Conservation (phyloP, 257 asterid species). For the Fraxinus excelsior region DNA sequence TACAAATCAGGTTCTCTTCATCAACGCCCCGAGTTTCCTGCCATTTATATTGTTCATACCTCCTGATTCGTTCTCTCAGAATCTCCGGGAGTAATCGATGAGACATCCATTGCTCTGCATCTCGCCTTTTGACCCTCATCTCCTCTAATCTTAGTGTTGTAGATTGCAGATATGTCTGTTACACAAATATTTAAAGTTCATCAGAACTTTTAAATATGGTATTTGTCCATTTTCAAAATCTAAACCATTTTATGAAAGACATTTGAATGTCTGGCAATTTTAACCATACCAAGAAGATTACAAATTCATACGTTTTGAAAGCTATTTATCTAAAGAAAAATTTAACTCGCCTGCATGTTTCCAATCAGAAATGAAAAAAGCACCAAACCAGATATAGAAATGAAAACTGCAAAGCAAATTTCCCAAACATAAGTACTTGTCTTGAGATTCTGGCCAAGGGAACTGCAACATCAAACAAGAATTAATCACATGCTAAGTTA, state of each 20-base stretch:
- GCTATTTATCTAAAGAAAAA: neutral
- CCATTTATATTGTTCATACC: constrained; percentile 96
- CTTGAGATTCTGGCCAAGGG: constrained; percentile 97
- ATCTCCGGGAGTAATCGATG: constrained; percentile 91
- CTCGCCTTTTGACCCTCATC: constrained; percentile 98
- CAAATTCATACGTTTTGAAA: neutral
- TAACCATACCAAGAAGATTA: neutral
- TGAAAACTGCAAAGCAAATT: constrained; percentile 88
- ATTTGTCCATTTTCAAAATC: neutral
- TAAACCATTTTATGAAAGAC: constrained; percentile 1
- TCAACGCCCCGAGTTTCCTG: constrained; percentile 98
- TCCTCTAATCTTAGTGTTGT: constrained; percentile 94
- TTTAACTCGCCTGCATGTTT: constrained; percentile 81
- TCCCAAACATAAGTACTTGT: constrained; percentile 96
- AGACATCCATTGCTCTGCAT: constrained; percentile 99
- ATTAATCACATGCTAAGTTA: constrained; percentile 18
- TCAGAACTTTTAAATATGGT: neutral
- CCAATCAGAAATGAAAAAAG: constrained; percentile 92
- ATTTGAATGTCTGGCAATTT: neutral
- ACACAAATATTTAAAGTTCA: constrained; percentile 32
- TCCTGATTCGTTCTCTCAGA: constrained; percentile 79
- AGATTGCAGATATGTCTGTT: constrained; percentile 93
- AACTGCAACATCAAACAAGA: constrained; percentile 55
- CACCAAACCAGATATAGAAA: constrained; percentile 95
- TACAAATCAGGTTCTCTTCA: constrained; percentile 77